Evolutionary conservation across 257 asterid genomes (phyloP), one percentile per base, ranked within the genome.

Genomic region (Solanum appendiculatum): DNA sequence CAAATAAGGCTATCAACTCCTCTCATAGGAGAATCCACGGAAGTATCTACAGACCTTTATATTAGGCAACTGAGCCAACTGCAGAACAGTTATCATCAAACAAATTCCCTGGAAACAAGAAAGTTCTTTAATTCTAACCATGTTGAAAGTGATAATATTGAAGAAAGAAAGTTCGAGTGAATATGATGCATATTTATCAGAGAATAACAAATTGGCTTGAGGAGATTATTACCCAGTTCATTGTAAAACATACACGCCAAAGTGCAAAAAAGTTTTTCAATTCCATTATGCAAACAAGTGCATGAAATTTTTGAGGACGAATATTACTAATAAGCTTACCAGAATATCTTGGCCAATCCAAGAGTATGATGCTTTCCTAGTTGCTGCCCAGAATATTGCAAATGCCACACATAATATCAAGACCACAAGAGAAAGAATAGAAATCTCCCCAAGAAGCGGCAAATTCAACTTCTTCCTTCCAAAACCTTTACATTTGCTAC

Each of bases 321-420:
- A 40, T 36, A 63, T 64, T 46, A 29, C 73, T 60, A 86, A 40
- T 36, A 72, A 89, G 90, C 98, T 96, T 93, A 97, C 99, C 85
- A 97, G 97, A 90, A 96, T 86, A 89, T 97, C 99, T 91, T 97
- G 99, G 74, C 99, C 99, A 82, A 95, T 89, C 99, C 99, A 96
- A 77, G 99, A 94, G 93, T 93, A 96, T 9, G 99, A 92, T 80
- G 95, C 96, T 89, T 92, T 96, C 89, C 98, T 92, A 66, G 92
- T 93, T 88, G 92, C 94, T 85, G 98, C 99, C 99, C 99, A 97
- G 86, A 83, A 90, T 83, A 96, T 48, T 40, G 99, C 98, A 91
- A 96, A 97, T 63, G 87, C 95, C 92, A 93, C 70, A 87, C 99
- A 96, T 90, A 88, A 81, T 68, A 93, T 87, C 88, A 95, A 92